Evolutionary conservation across 2,329 filamentous ascomycete species (phyloP), one percentile per base, ranked within the genome.

Genomic region (Periconia sp.): DNA sequence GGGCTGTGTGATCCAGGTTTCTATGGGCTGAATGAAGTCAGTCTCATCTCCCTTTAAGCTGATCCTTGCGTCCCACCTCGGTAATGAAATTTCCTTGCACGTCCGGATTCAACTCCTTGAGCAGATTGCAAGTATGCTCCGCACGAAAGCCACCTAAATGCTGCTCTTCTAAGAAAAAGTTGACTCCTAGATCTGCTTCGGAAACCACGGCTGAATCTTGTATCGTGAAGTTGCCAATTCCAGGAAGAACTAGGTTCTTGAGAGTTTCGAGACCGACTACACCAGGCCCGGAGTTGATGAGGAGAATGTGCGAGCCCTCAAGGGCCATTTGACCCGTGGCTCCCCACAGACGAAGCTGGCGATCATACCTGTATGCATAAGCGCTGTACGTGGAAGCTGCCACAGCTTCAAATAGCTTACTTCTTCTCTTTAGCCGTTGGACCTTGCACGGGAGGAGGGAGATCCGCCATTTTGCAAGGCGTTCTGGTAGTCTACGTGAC

Each of bases 201-300:
- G 76, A 78, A n/a, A 99, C 92, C 2, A 80, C 69, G 1, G 84
- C 82, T 5, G 87, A 84, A 61, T 99, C 94, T 38, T 88, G 86
- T 49, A 99, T 95, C 1, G 89, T 95, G 68, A 96, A 99, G 18
- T 84, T 83, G 7, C 94, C 95, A 59, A 97, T 88, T 3, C 92
- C 86, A 43, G 94, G 94, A 7, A 99, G 76, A 3, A 99, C 89
- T n/a, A 99, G 82, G 66, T 99, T 99, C 78, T 99, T 99, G 49
- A 99, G 80, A 0, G 92, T 86, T 71, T 99, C 94, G 10, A 95
- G 81, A 11, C 92, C 94, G 23, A 91, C 88, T 2, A 91, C 88
- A 8, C 92, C 92, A n/a, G 87, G 74, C 2, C 90, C 88, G 1
- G 87, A 89, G 71, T 96, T 96, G 48, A 99, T 76, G 4, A 99